Evolutionary conservation across 2,329 filamentous ascomycete species (phyloP).

Genomic region (Zymoseptoria crescenta): DNA sequence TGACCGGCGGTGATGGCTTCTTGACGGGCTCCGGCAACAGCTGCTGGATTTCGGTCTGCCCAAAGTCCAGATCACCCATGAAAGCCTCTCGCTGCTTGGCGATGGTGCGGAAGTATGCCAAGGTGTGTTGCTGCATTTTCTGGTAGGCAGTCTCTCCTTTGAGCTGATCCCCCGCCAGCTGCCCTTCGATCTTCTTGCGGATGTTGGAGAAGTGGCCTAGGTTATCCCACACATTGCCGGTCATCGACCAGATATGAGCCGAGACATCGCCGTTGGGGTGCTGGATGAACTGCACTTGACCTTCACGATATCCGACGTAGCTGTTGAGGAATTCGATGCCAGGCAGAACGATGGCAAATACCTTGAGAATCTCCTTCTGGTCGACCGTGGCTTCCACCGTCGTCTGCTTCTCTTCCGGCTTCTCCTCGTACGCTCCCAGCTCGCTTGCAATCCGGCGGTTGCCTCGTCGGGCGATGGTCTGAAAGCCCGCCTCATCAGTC

Average conservation of each 20-base stretch:
- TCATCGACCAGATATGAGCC: slow-evolving; percentile 40
- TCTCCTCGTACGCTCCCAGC: slow-evolving; percentile 21
- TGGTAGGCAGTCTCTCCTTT: slow-evolving; percentile 29
- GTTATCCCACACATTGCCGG: slow-evolving; percentile 37
- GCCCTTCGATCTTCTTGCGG: slow-evolving; percentile 37
- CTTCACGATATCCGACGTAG: slow-evolving; percentile 29
- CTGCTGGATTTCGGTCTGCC: slow-evolving; percentile 25
- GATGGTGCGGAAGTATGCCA: slow-evolving; percentile 37
- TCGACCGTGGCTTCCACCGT: slow-evolving; percentile 26
- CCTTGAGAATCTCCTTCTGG: slow-evolving; percentile 27
- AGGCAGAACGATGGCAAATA: slow-evolving; percentile 38
- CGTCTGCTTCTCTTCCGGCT: slow-evolving; percentile 20
- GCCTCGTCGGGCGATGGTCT: slow-evolving; percentile 23
- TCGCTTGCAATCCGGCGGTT: slow-evolving; percentile 3
- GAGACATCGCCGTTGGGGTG: slow-evolving; percentile 42
- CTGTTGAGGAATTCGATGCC: slow-evolving; percentile 32
- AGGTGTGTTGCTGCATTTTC: slow-evolving; percentile 29
- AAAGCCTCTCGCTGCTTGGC: slow-evolving; percentile 34
- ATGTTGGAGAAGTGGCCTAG: slow-evolving; percentile 38
- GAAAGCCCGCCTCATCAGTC: slow-evolving; percentile 21
- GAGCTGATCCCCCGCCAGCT: slow-evolving; percentile 35
- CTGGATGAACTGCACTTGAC: slow-evolving; percentile 39
- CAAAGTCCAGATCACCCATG: slow-evolving; percentile 24
- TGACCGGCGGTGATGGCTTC: background rate
- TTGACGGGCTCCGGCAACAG: slow-evolving; percentile 20